phyloP scores from a whole-genome alignment of 495 filamentous ascomycete genomes.

The Daldinia loculata region DNA sequence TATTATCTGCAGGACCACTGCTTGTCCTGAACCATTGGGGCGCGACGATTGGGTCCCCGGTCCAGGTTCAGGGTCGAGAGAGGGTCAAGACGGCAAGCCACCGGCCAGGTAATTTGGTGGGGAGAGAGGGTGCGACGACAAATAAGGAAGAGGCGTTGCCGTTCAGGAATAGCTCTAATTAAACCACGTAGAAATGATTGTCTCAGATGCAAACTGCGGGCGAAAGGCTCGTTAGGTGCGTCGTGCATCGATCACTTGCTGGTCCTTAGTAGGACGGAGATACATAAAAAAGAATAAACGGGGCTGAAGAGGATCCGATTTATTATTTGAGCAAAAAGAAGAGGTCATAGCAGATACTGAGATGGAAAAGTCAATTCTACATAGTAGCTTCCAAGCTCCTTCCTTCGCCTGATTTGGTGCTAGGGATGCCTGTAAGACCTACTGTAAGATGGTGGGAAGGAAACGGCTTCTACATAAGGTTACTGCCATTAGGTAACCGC shows the following conservation, averaged over 20 bases:
- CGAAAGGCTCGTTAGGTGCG: neutral
- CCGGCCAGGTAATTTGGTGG: conserved; percentile 33
- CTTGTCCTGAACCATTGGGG: conserved; percentile 34
- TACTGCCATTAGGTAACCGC: conserved; percentile 1
- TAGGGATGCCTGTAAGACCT: conserved; percentile 6
- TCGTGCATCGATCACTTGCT: neutral
- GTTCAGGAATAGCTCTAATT: conserved; percentile 29
- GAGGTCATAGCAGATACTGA: neutral
- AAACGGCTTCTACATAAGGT: neutral
- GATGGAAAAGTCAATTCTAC: conserved; percentile 1
- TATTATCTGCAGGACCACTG: conserved; percentile 46
- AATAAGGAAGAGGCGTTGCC: conserved; percentile 31
- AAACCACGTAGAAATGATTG: conserved; percentile 31
- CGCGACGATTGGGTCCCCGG: conserved; percentile 37
- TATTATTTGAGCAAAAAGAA: conserved; percentile 1
- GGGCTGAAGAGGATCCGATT: neutral
- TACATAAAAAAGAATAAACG: neutral
- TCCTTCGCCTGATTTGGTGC: conserved; percentile 30
- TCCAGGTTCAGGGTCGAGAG: conserved; percentile 38
- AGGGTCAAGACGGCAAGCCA: conserved; percentile 26
- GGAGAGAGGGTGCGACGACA: conserved; percentile 28
- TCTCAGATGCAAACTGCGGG: conserved; percentile 34
- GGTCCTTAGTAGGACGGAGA: conserved; percentile 1
- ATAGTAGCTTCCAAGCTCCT: conserved; percentile 12
- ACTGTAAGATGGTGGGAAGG: conserved; percentile 3